Percentiles rank a stretch among this genome's conserved stretches.
phyloP scores from a whole-genome alignment of 768 basidiomycete genomes.

The Phlebiopsis flavidoalba region DNA sequence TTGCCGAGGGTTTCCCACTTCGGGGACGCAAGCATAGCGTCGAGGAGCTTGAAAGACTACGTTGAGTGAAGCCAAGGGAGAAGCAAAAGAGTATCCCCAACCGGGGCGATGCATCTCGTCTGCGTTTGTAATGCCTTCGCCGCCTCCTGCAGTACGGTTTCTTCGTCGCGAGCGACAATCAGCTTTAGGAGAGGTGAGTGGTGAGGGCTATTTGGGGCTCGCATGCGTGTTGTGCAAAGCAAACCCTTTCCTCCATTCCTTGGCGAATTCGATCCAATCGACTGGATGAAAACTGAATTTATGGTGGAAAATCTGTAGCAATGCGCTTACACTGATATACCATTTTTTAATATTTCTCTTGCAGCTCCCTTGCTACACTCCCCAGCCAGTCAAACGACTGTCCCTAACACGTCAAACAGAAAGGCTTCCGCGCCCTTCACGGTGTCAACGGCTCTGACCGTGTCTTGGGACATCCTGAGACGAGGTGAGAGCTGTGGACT shows the following conservation, averaged over 20 bases:
- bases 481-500: too few relatives aligned
- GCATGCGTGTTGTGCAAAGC: too few relatives aligned
- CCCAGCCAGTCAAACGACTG: conserved; percentile 29
- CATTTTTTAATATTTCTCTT: background rate
- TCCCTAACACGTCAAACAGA: conserved; percentile 28
- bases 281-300: conserved; percentile 8
- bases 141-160: conserved; percentile 22
- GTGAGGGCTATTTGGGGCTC: too few relatives aligned
- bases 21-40: conserved; percentile 42
- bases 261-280: conserved; percentile 46
- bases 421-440: conserved; percentile 16
- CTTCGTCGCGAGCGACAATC: conserved; percentile 28
- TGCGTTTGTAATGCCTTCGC: conserved; percentile 42
- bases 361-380: conserved; percentile 17
- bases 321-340: background rate
- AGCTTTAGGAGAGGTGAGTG: conserved; percentile 19
- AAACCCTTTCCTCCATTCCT: too few relatives aligned
- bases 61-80: background rate
- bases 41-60: conserved; percentile 41
- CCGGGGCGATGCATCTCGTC: conserved; percentile 54
- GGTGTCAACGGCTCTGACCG: too few relatives aligned
- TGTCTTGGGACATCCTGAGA: too few relatives aligned
- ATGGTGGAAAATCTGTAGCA: too few relatives aligned
- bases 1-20: conserved; percentile 45
- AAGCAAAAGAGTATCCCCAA: conserved; percentile 22